Conservation (phyloP, 345 rosid species). For the thale cress (Arabidopsis thaliana) region TAIR10.1 NC_003071.7:13526501-13527000, state of each 20-base stretch:
- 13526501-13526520: conserved; percentile 68
- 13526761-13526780: conserved; percentile 8
- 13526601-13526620: conserved; percentile 3
- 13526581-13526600: conserved; percentile 20
- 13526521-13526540: not conserved
- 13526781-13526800: conserved; percentile 58
- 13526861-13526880: conserved; percentile 78
- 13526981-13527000: conserved; percentile 54
- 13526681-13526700: conserved; percentile 7
- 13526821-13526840: conserved; percentile 79
- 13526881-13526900: conserved; percentile 94
- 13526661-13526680: not conserved
- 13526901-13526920: conserved; percentile 47
- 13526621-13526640: conserved; percentile 15
- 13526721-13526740: not conserved
- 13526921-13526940: not conserved
- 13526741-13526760: not conserved
- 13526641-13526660: conserved; percentile 4
- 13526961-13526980: conserved; percentile 11
- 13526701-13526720: not conserved
- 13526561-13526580: conserved; percentile 10
- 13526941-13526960: conserved; percentile 15
- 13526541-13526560: conserved; percentile 2
- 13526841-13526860: conserved; percentile 88
- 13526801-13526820: conserved; percentile 84